phyloP scores from a whole-genome alignment of 768 basidiomycete species.

The Termitomyces sp. region DNA sequence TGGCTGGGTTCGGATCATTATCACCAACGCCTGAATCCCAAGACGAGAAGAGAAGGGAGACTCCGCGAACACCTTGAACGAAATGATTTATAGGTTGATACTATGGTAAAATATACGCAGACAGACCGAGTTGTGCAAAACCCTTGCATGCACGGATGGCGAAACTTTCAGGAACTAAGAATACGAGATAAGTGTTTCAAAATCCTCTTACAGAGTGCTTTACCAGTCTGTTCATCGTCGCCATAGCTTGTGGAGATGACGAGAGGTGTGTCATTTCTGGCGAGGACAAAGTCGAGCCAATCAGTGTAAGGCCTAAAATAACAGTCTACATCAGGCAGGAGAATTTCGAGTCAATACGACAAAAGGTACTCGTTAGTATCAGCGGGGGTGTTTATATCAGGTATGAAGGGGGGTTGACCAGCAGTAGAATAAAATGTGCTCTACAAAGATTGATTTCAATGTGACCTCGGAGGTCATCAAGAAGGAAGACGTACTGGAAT shows the following conservation, averaged over 20 bases:
- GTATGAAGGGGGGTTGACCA: slow-evolving; percentile 53
- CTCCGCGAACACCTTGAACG: slow-evolving; percentile 53
- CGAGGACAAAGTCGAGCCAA: slow-evolving; percentile 60
- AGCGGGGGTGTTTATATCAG: slow-evolving; percentile 33
- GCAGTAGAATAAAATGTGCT: slow-evolving; percentile 57
- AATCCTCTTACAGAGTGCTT: background rate
- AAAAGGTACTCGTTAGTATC: slow-evolving; percentile 31
- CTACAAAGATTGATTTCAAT: slow-evolving; percentile 8
- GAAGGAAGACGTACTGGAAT: slow-evolving; percentile 28
- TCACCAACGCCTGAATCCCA: slow-evolving; percentile 71
- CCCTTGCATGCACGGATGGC: slow-evolving; percentile 51
- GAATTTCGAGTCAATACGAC: background rate
- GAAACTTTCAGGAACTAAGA: slow-evolving; percentile 48
- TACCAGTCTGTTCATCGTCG: slow-evolving; percentile 68
- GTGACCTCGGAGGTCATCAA: background rate
- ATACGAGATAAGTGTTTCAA: background rate
- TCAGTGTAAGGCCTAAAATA: slow-evolving; percentile 23
- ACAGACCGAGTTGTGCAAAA: slow-evolving; percentile 61
- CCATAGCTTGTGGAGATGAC: slow-evolving; percentile 70
- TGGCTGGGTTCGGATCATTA: slow-evolving; percentile 43
- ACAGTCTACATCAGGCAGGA: background rate
- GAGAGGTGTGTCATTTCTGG: slow-evolving; percentile 41
- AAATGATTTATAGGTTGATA: background rate
- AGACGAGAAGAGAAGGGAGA: slow-evolving; percentile 58
- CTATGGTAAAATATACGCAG: too few species aligned